Conservation (phyloP, 495 filamentous ascomycete species). For the Aspergillus bertholletiae region DNA sequence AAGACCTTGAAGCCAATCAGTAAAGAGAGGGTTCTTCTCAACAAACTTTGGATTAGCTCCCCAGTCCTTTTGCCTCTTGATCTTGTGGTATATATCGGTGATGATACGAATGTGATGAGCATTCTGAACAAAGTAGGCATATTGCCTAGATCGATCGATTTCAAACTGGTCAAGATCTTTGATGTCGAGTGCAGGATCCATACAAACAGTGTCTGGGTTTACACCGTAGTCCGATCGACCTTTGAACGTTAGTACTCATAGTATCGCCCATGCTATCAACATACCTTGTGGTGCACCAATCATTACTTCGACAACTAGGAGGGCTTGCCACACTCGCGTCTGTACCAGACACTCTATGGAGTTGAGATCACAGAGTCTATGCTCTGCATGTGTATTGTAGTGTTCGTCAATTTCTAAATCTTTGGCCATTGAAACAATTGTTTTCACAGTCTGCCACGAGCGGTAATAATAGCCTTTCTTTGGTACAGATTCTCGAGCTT, state of each 20-base stretch:
- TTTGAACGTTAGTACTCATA: conserved; percentile 35
- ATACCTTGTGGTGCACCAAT: conserved; percentile 91
- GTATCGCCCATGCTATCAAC: conserved; percentile 6
- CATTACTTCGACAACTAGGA: conserved; percentile 88
- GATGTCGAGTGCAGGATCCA: conserved; percentile 59
- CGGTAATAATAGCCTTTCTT: conserved; percentile 96
- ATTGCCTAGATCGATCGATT: conserved; percentile 73
- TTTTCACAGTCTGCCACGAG: conserved; percentile 96
- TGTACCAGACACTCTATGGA: conserved; percentile 76
- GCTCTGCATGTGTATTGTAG: conserved; percentile 68
- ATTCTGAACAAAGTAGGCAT: conserved; percentile 71
- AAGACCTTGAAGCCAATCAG: conserved; percentile 71
- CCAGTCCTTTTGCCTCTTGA: conserved; percentile 87
- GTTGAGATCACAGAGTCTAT: conserved; percentile 63
- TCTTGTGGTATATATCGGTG: conserved; percentile 67
- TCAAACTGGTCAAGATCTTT: conserved; percentile 74
- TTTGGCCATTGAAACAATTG: conserved; percentile 86
- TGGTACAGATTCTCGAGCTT: conserved; percentile 86
- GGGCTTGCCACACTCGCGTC: conserved; percentile 85
- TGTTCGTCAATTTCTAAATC: conserved; percentile 92
- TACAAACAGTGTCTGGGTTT: conserved; percentile 72
- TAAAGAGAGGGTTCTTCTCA: conserved; percentile 68
- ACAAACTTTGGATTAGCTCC: conserved; percentile 81
- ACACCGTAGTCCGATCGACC: conserved; percentile 82
- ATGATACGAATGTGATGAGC: conserved; percentile 77